Conservation (phyloP, 192 early-diverging fungal species). For the Pecoramyces ruminantium region DNA sequence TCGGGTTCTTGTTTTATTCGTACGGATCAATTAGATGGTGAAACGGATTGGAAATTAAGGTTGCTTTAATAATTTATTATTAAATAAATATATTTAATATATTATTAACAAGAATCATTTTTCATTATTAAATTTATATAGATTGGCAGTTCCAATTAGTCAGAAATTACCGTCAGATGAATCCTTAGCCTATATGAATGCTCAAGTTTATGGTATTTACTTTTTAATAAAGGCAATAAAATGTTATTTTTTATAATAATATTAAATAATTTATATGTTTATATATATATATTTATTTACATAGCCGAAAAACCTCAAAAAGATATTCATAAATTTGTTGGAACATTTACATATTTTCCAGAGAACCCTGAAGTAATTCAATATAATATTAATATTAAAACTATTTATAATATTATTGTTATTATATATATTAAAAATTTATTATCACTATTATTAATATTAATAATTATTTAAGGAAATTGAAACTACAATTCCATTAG, state of each 20-base stretch:
- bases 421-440: background rate
- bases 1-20: slow-evolving; percentile 84
- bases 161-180: slow-evolving; percentile 54
- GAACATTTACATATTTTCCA: slow-evolving; percentile 32
- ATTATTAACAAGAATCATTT: background rate
- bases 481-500: slow-evolving; percentile 34
- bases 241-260: no score
- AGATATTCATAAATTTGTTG: slow-evolving; percentile 83
- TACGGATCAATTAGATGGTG: slow-evolving; percentile 93
- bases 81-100: no score
- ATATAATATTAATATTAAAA: background rate
- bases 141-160: slow-evolving; percentile 63
- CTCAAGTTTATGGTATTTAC: slow-evolving; percentile 56
- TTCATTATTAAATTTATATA: slow-evolving; percentile 1
- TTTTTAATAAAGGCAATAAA: background rate
- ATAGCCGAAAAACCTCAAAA: slow-evolving; percentile 75
- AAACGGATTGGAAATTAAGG: slow-evolving; percentile 93
- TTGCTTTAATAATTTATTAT: slow-evolving; percentile 5
- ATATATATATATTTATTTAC: background rate
- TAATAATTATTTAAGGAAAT: slow-evolving; percentile 14
- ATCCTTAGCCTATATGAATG: slow-evolving; percentile 40
- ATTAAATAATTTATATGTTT: background rate
- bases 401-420: background rate
- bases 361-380: background rate
- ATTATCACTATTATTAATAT: background rate